Conservation (phyloP, 257 asterid genomes). For the Mitragyna speciosa region DNA sequence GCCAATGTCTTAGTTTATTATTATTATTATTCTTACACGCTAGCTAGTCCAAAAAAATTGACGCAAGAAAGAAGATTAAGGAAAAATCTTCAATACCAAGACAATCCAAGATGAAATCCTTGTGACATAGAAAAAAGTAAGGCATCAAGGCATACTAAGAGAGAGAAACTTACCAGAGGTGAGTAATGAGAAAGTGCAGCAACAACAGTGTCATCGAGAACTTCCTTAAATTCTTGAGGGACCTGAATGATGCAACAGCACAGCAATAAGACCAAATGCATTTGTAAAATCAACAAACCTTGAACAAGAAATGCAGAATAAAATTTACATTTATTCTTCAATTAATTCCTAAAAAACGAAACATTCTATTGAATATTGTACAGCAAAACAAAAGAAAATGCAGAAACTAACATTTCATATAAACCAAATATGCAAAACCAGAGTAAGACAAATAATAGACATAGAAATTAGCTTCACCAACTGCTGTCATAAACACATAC, state of each 20-base stretch:
- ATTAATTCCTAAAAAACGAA: neutral
- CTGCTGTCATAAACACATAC: neutral
- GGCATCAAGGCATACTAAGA: constrained; percentile 12
- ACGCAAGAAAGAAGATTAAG: neutral
- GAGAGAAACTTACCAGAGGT: constrained; percentile 60
- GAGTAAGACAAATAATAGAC: too few relatives aligned
- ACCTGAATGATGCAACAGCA: constrained; percentile 46
- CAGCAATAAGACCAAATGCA: neutral
- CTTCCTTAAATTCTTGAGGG: constrained; percentile 87
- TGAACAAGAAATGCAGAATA: constrained; percentile 6
- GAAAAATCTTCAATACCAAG: neutral
- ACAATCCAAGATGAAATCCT: neutral
- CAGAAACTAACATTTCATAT: constrained; percentile 7
- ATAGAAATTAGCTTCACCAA: neutral
- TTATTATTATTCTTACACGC: neutral
- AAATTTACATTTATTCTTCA: neutral
- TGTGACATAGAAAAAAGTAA: neutral
- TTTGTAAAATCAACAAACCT: neutral
- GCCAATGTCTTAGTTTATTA: neutral
- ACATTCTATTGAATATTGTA: neutral
- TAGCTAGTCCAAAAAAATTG: neutral
- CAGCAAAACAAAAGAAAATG: constrained; percentile 1
- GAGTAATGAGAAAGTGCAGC: constrained; percentile 73
- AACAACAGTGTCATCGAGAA: constrained; percentile 88
- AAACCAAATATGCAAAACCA: neutral